Base-by-base conservation (phyloP, 2,329 filamentous ascomycete genomes). In the Colletotrichum somersetense region DNA sequence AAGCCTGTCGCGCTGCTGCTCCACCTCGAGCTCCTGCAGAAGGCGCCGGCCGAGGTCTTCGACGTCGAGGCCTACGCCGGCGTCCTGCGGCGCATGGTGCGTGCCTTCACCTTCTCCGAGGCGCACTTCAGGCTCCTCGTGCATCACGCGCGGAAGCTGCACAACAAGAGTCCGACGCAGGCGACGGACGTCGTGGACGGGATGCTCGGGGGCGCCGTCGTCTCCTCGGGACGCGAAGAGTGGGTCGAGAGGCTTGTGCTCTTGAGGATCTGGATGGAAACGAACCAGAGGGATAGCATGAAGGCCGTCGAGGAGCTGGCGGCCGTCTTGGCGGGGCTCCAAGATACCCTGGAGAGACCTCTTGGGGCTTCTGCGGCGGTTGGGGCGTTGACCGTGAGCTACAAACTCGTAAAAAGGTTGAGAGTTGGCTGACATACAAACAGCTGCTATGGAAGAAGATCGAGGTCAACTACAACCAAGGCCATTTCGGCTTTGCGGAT, bases 381-480 rank as follows among this genome's bases (percentile, higher is more conserved):
- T 73, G 91, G 91, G 44, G 88, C 89, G 8, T 91, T 93, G 75
- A 92, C 89, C 44, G 90, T 92, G 78, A 75, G 87, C 80, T 20
- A 8, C 30, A 42, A 38, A 12, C 11, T 11, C 3, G 1, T n/a
- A 2, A 2, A 0, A 18, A 40, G 33, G 7, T 33, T 30, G 8
- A 14, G 23, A 26, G 10, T 8, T 23, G 8, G 48, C 74, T 77
- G 40, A 77, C 77, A 73, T 30, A 18, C 38, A 55, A 30, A 14
- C 8, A 96, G 92, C 80, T 97, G 4, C 82, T 97, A 4, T 98
- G 95, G 94, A 96, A 94, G 80, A 88, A 87, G 35, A 85, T 93
- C n/a, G 92, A 95, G 64, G 81, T 84, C 1, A 84, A 85, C 18
- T 89, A 89, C 73, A 81, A 81, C 1, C 85, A 88, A 42, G 83